A percentile compares a stretch with the other conserved stretches of the same genome.
Evolutionary conservation across 306 rosid genomes (phyloP).

Genomic region (Quercus ilex): DNA sequence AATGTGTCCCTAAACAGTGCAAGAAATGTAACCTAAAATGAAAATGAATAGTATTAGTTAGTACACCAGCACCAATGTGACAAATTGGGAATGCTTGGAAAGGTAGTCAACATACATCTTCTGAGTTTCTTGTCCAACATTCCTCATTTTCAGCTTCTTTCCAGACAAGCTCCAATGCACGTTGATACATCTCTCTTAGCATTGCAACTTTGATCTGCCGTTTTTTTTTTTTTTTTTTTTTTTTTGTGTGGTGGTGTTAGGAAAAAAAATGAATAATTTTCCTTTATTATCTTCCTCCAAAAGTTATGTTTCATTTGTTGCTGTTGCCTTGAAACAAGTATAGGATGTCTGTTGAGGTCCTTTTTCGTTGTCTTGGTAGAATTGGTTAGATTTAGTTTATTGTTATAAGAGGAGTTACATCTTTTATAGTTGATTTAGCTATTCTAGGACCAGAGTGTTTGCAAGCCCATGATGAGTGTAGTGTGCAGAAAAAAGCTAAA

Average conservation of each 20-base stretch:
- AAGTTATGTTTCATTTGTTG: neutral
- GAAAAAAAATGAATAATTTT: neutral
- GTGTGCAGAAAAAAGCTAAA: too few species aligned
- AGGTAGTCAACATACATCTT: neutral
- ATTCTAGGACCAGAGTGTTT: too few species aligned
- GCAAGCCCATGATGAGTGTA: too few species aligned
- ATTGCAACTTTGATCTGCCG: neutral
- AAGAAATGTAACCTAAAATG: neutral
- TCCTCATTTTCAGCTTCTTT: neutral
- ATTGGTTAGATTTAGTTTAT: too few species aligned
- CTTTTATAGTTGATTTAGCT: too few species aligned
- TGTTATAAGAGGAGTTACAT: too few species aligned
- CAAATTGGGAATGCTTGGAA: neutral
- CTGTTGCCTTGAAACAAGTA: neutral
- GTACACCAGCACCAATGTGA: neutral
- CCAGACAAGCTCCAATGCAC: neutral
- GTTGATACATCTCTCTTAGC: neutral
- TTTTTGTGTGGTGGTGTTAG: neutral
- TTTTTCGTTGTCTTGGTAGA: too few species aligned
- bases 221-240: too few species aligned
- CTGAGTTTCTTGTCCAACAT: neutral
- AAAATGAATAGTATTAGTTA: neutral
- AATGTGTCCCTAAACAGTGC: neutral
- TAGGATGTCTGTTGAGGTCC: neutral
- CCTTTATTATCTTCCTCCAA: neutral